Evolutionary conservation across 768 basidiomycete genomes (phyloP).

Genomic region (Lyophyllum semitale): DNA sequence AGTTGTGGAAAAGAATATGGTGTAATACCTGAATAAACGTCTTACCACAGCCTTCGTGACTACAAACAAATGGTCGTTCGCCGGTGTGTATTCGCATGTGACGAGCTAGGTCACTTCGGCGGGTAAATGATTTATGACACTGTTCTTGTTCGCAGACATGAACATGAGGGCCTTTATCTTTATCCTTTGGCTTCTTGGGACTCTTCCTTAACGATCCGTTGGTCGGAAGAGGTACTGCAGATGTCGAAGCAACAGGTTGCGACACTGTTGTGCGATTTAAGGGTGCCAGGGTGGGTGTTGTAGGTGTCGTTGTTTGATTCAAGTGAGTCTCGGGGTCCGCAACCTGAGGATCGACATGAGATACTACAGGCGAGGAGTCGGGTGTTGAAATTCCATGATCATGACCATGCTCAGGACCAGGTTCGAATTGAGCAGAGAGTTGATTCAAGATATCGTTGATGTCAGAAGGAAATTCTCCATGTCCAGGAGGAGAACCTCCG

Average conservation of each 20-base stretch:
- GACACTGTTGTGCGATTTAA: conserved; percentile 31
- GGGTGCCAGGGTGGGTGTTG: conserved; percentile 35
- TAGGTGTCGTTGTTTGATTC: conserved; percentile 24
- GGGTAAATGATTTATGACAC: conserved; percentile 80
- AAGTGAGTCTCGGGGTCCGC: conserved; percentile 25
- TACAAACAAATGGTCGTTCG: conserved; percentile 82
- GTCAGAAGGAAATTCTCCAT: conserved; percentile 65
- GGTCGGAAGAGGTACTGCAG: conserved; percentile 31
- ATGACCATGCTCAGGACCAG: conserved; percentile 46
- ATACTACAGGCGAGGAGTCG: conserved; percentile 50
- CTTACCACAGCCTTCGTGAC: conserved; percentile 76
- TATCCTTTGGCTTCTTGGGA: conserved; percentile 39
- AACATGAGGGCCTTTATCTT: conserved; percentile 45
- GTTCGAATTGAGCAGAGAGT: conserved; percentile 69
- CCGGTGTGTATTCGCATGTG: conserved; percentile 92
- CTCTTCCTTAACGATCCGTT: conserved; percentile 32
- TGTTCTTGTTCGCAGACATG: conserved; percentile 73
- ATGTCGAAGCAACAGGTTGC: conserved; percentile 57
- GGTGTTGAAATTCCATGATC: conserved; percentile 43
- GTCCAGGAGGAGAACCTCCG: conserved; percentile 48
- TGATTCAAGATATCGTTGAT: conserved; percentile 79
- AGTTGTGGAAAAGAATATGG: neutral
- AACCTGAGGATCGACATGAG: conserved; percentile 36
- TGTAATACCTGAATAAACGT: conserved; percentile 82
- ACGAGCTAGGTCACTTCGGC: conserved; percentile 80